These are phyloP conservation scores for Clonostachys byssicola DNA, from an alignment of 2,329 filamentous ascomycete species.

Conservation along the genomic window DNA sequence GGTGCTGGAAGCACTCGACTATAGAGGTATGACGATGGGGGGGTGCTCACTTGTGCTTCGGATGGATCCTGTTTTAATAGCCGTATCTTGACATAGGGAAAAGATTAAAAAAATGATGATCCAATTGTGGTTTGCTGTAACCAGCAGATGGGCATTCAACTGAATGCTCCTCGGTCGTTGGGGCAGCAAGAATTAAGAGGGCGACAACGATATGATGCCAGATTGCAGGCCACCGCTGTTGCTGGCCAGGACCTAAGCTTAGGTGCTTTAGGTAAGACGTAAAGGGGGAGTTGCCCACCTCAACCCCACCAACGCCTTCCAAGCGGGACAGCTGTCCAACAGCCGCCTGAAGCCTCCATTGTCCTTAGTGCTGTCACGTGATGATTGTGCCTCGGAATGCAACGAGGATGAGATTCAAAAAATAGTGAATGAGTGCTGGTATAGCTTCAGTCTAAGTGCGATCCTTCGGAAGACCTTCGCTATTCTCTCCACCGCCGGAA, in stretches of 20 bases:
- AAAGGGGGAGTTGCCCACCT: not conserved
- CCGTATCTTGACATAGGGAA: not conserved
- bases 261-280: conserved; percentile 10
- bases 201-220: conserved; percentile 33
- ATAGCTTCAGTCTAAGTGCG: not conserved
- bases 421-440: no score
- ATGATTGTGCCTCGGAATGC: not conserved
- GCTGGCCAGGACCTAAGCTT: conserved; percentile 19
- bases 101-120: conserved; percentile 6
- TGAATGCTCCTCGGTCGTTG: not conserved
- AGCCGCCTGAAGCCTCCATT: not conserved
- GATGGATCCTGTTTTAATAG: not conserved
- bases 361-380: not conserved
- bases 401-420: not conserved
- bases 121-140: conserved; percentile 17
- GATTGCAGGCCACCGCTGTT: conserved; percentile 32
- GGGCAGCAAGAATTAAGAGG: not conserved
- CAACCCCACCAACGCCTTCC: no score
- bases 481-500: no score
- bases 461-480: not conserved
- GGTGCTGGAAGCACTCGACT: conserved; percentile 18
- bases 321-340: not conserved
- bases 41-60: not conserved
- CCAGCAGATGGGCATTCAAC: conserved; percentile 17
- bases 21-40: conserved; percentile 5